Conservation (phyloP, 805 yeast species). For the Candida saitoana region DNA sequence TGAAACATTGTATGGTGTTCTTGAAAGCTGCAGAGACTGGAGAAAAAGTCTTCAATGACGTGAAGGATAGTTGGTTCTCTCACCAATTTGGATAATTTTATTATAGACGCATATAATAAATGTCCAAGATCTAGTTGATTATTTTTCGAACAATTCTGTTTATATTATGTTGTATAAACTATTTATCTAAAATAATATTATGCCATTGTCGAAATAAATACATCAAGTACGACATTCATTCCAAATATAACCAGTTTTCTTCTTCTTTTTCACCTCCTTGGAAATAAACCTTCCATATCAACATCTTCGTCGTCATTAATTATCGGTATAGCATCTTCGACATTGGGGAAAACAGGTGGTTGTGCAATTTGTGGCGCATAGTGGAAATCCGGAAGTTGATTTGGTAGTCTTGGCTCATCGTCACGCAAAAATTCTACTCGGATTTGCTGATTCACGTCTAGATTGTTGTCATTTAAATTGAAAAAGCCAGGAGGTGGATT, state of each 20-base stretch:
- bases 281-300: constrained; percentile 30
- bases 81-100: no score
- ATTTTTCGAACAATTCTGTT: no score
- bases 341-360: constrained; percentile 38
- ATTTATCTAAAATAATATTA: not conserved
- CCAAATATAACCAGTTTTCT: no score
- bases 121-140: no score
- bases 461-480: not conserved
- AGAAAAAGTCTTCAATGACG: no score
- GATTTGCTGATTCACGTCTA: no score
- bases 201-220: no score
- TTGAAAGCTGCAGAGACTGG: no score
- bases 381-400: constrained; percentile 15
- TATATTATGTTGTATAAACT: not conserved
- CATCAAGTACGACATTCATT: no score
- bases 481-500: not conserved
- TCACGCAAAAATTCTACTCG: not conserved
- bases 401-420: not conserved
- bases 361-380: constrained; percentile 41
- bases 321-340: constrained; percentile 18
- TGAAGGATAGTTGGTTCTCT: no score
- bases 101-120: no score
- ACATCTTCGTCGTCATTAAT: constrained; percentile 27
- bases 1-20: no score
- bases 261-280: constrained; percentile 14